Conservation (phyloP, 192 early-diverging fungal species). For the Podila epicladia region DNA sequence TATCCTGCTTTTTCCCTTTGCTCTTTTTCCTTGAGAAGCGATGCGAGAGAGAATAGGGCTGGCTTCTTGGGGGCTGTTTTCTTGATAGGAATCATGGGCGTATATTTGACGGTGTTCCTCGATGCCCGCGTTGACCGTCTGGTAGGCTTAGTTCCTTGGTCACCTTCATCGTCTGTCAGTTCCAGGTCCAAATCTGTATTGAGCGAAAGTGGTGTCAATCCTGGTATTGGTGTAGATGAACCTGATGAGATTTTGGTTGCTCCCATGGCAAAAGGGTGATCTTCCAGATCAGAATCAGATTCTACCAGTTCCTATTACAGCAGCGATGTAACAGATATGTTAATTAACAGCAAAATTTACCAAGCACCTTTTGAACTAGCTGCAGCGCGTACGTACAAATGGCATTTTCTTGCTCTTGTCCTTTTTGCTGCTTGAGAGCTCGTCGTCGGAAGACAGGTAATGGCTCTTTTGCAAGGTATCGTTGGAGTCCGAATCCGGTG, state of each 20-base stretch:
- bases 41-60: conserved; percentile 19
- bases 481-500: background rate
- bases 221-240: background rate
- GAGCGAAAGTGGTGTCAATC: background rate
- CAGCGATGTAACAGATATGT: background rate
- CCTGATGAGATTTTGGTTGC: background rate
- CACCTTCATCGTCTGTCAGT: background rate
- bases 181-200: background rate
- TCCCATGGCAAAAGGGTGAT: conserved; percentile 10
- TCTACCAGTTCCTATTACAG: conserved; percentile 9
- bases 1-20: conserved; percentile 25
- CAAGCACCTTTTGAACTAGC: background rate
- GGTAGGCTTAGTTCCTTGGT: background rate
- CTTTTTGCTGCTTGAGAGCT: conserved; percentile 9
- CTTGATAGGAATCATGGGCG: background rate
- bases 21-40: conserved; percentile 37
- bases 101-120: background rate
- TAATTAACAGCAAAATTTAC: background rate
- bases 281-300: conserved; percentile 40
- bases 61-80: conserved; percentile 3
- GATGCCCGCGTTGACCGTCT: background rate
- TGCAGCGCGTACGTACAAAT: background rate
- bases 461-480: background rate
- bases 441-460: conserved; percentile 26
- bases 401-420: conserved; percentile 11